A percentile compares a stretch with the other conserved stretches of the same genome.
Conservation (phyloP, 179 eudicot genomes). For the Beta corolliflora region DNA sequence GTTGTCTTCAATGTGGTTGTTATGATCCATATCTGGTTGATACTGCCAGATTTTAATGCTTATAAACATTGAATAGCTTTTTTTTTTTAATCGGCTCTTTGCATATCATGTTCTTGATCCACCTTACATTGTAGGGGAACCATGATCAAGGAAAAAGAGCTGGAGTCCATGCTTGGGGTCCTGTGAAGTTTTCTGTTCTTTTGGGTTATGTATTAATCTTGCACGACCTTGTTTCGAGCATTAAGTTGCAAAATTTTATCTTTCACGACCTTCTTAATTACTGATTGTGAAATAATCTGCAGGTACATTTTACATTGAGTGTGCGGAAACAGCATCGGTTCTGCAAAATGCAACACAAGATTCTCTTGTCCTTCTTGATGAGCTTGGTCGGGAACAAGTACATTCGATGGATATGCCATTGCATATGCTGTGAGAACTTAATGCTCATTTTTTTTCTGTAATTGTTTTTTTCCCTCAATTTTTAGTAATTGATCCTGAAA, state of each 20-base stretch:
- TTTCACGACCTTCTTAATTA: not conserved
- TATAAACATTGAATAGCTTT: not conserved
- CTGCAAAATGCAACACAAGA: slow-evolving; percentile 86
- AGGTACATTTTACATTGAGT: slow-evolving; percentile 97
- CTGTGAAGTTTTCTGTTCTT: not conserved
- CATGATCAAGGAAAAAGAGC: not conserved
- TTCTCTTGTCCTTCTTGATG: slow-evolving; percentile 97
- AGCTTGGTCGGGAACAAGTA: slow-evolving; percentile 98
- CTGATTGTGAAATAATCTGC: slow-evolving; percentile 24
- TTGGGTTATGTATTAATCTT: not conserved
- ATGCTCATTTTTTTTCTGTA: too few species aligned
- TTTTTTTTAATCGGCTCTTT: not conserved
- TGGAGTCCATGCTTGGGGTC: not conserved
- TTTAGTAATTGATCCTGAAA: slow-evolving; percentile 14
- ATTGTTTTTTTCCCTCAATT: slow-evolving; percentile 6
- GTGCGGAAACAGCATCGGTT: slow-evolving; percentile 98
- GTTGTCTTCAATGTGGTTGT: not conserved
- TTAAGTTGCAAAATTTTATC: not conserved
- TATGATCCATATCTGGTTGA: not conserved
- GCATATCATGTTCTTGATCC: not conserved
- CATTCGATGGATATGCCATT: slow-evolving; percentile 97
- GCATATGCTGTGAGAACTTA: slow-evolving; percentile 86
- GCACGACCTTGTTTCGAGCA: not conserved
- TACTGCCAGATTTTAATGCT: not conserved
- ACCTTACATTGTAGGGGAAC: not conserved